Percentiles rank a stretch among this genome's conserved stretches.
phyloP scores from a whole-genome alignment of 1,284 basidiomycete genomes.

The Apiotrichum brassicae region DNA sequence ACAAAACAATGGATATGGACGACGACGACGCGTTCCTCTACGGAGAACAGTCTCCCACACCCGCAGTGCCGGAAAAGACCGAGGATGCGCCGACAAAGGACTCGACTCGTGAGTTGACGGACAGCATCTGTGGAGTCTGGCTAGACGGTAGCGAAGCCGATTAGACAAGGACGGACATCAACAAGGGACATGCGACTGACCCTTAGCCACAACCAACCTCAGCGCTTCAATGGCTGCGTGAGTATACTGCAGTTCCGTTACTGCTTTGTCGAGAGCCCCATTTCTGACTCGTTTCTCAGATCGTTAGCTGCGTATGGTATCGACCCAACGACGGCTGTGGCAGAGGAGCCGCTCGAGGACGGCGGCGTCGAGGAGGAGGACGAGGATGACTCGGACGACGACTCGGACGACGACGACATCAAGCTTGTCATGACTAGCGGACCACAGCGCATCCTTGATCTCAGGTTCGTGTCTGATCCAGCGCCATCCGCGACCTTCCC shows the following conservation, averaged over 20 bases:
- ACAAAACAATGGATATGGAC: conserved; percentile 40
- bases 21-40: conserved; percentile 46
- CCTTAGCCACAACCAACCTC: conserved; percentile 5
- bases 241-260: no score
- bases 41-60: conserved; percentile 23
- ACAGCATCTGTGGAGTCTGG: no score
- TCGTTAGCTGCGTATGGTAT: conserved; percentile 43
- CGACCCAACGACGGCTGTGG: conserved; percentile 27
- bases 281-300: conserved; percentile 13
- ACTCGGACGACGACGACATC: conserved; percentile 45
- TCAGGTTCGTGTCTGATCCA: conserved; percentile 28
- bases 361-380: conserved; percentile 39
- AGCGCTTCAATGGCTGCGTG: conserved; percentile 33
- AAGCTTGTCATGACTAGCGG: conserved; percentile 44
- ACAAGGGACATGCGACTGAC: no score
- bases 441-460: conserved; percentile 20
- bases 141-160: no score
- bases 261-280: no score
- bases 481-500: no score
- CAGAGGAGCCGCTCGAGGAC: conserved; percentile 22
- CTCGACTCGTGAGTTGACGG: background rate
- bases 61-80: background rate
- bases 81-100: conserved; percentile 9
- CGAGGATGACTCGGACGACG: conserved; percentile 38
- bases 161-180: no score